Base-by-base conservation (phyloP, 2,329 filamentous ascomycete genomes). In the Epichloe hybrida region DNA sequence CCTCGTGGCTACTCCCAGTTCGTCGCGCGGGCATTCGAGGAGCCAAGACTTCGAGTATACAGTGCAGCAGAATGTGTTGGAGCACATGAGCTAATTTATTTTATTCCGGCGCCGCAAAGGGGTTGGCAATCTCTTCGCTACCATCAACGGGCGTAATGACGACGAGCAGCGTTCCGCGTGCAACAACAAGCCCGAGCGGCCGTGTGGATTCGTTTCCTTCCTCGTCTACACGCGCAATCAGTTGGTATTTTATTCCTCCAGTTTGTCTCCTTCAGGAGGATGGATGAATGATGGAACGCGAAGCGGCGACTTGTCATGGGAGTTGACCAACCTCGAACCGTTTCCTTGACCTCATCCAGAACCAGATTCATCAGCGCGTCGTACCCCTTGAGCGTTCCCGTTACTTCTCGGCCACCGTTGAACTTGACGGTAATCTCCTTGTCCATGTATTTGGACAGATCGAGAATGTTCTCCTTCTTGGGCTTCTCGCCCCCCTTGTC, bases 351-450 rank as follows among this genome's bases (percentile, higher is more conserved):
- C 59, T 97, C 87, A 63, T 97, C 93, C 51, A 98, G 74, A 27
- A 98, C 93, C 55, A 98, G 76, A 66, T 98, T 98, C 90, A 97
- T 97, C 54, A 98, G 76, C 61, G 93, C 90, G 66, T 98, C 93
- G 67, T 90, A 97, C 55, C 93, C 93, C 69, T 97, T 97, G 41
- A 98, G 75, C 1, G 81, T 88, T 49, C 93, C 93, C 48, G 82
- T 84, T 51, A 95, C 91, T 75, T 96, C 89, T 54, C 91, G 75
- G 1, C 93, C 93, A 41, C 93, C 93, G 63, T 88, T 96, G 69
- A 98, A 97, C 71, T 97, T 97, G 65, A 98, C 90, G 9, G 79
- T 86, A 59, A 98, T 88, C 64, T 85, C 79, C 79, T 96, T 95
- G 69, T 98, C 89, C 85, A 95, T 89, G 69, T 97, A 98, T 72